Conservation (phyloP, 1,284 basidiomycete species). For the Tylopilus sp. region DNA sequence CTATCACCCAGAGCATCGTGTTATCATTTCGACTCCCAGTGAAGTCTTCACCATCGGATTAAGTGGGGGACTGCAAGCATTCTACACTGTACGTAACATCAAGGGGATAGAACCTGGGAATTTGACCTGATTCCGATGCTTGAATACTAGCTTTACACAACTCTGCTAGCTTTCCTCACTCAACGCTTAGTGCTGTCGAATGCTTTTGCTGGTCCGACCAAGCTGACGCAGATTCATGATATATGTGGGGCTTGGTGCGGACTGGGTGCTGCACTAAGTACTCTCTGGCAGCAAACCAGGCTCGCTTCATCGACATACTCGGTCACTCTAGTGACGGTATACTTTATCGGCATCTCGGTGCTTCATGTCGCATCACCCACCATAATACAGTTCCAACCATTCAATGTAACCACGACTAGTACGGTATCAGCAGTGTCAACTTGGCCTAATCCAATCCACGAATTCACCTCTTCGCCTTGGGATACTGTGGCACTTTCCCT, state of each 20-base stretch:
- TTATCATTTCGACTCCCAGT: no score
- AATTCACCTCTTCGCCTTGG: background rate
- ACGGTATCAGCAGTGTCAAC: background rate
- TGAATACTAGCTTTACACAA: background rate
- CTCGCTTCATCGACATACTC: background rate
- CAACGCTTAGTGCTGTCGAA: constrained; percentile 2
- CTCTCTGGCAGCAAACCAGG: no score
- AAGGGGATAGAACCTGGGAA: background rate
- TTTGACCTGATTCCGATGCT: background rate
- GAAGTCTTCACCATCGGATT: no score
- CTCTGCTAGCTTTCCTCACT: background rate
- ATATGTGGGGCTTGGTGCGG: no score
- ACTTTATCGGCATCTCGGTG: constrained; percentile 6
- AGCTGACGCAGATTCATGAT: no score
- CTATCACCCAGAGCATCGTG: no score
- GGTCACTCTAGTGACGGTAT: background rate
- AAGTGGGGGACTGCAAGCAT: no score
- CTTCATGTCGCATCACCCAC: no score
- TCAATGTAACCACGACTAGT: background rate
- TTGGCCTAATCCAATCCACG: background rate
- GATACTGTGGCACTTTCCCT: no score
- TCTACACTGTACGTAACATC: constrained; percentile 4
- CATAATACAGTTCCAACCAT: background rate
- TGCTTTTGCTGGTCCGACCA: background rate
- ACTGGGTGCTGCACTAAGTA: no score